Conservation (phyloP, 2,329 filamentous ascomycete species). For the Xylariaceae sp. region DNA sequence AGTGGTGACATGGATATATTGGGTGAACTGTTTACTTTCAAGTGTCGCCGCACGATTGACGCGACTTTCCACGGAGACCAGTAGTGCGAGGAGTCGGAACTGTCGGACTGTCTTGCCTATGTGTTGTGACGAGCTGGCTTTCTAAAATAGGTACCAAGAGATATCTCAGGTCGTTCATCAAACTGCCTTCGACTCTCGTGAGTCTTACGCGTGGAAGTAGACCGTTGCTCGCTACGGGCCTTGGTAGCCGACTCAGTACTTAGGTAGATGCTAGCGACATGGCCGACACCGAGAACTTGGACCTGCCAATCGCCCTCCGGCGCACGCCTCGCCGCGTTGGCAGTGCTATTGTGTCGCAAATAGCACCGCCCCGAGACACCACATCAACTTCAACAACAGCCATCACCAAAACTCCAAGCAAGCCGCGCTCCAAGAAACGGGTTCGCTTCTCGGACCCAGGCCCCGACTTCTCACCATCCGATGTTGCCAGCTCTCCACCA, state of each 20-base stretch:
- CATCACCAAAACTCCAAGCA: constrained; percentile 28
- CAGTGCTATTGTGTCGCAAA: constrained; percentile 15
- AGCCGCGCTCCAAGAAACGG: constrained; percentile 38
- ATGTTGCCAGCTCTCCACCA: constrained; percentile 16
- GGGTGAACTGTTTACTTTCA: too few relatives aligned
- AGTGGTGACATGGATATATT: too few relatives aligned
- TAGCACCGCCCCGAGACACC: constrained; percentile 17
- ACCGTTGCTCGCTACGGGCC: too few relatives aligned
- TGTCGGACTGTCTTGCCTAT: not conserved
- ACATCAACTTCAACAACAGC: constrained; percentile 10
- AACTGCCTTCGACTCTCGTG: too few relatives aligned
- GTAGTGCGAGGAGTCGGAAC: not conserved
- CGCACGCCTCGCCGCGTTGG: constrained; percentile 46
- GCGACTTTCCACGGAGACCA: constrained; percentile 10
- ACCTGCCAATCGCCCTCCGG: constrained; percentile 53
- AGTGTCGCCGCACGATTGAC: too few relatives aligned
- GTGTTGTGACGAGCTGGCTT: too few relatives aligned
- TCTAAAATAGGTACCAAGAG: too few relatives aligned
- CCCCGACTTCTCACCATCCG: constrained; percentile 32
- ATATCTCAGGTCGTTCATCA: too few relatives aligned
- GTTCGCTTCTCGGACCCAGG: constrained; percentile 60
- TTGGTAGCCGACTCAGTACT: too few relatives aligned
- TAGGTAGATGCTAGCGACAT: constrained; percentile 11
- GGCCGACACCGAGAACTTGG: constrained; percentile 19
- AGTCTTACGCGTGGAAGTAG: too few relatives aligned